Conservation (phyloP, 305 asterid genomes). For the Fraxinus paxiana region DNA sequence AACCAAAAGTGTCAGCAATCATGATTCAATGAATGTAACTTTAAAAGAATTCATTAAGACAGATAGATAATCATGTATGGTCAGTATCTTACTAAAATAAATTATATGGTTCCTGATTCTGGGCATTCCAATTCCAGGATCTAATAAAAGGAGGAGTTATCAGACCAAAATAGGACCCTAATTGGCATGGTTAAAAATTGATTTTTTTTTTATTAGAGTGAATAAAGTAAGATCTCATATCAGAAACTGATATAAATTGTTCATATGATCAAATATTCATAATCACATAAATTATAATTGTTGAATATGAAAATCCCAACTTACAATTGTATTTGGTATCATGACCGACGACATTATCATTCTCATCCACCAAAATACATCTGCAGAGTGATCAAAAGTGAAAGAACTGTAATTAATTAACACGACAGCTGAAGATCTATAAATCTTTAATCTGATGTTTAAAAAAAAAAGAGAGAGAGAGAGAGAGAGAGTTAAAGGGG, state of each 20-base stretch:
- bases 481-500: background rate
- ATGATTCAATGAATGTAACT: background rate
- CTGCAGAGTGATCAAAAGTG: slow-evolving; percentile 37
- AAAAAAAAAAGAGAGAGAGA: background rate
- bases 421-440: background rate
- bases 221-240: background rate
- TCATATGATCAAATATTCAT: background rate
- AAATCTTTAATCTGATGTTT: background rate
- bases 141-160: background rate
- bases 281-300: background rate
- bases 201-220: background rate
- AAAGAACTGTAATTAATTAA: background rate
- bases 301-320: slow-evolving; percentile 19
- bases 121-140: background rate
- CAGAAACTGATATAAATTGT: background rate
- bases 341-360: slow-evolving; percentile 83
- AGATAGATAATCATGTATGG: background rate
- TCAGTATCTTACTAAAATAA: slow-evolving; percentile 3
- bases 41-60: background rate
- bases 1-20: background rate
- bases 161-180: background rate
- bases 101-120: background rate
- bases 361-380: slow-evolving; percentile 92
- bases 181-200: background rate
- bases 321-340: slow-evolving; percentile 89